Evolutionary conservation across 495 filamentous ascomycete species (phyloP).

Genomic region (Hypoxylon lienhwacheense): DNA sequence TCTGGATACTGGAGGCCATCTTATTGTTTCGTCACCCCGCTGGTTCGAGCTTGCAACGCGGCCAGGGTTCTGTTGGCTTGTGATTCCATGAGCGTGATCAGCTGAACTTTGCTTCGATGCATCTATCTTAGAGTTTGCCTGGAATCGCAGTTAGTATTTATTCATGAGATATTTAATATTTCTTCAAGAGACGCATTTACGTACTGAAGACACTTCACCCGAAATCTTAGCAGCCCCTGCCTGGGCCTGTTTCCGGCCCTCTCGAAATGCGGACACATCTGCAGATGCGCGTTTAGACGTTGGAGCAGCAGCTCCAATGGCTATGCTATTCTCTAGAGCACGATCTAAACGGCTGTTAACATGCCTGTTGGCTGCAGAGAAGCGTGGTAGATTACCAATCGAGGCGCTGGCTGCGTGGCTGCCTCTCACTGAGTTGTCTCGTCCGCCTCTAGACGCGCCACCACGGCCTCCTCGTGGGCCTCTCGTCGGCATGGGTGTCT

Average conservation of each 20-base stretch:
- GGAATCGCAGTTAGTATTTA: not conserved
- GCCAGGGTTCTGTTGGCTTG: slow-evolving; percentile 2
- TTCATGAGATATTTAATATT: not conserved
- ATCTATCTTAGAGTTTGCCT: slow-evolving; percentile 30
- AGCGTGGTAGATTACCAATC: slow-evolving; percentile 10
- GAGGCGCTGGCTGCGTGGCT: slow-evolving; percentile 32
- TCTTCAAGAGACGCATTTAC: not conserved
- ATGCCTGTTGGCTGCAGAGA: not conserved
- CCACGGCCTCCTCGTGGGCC: slow-evolving; percentile 60
- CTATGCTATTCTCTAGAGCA: slow-evolving; percentile 21
- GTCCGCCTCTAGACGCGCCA: slow-evolving; percentile 57
- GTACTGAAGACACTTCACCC: slow-evolving; percentile 30
- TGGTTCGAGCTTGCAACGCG: slow-evolving; percentile 16
- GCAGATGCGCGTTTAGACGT: slow-evolving; percentile 51
- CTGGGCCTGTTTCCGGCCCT: slow-evolving; percentile 36
- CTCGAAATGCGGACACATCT: slow-evolving; percentile 46
- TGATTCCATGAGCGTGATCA: slow-evolving; percentile 22
- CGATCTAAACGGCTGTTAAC: slow-evolving; percentile 32
- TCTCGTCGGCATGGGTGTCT: slow-evolving; percentile 73
- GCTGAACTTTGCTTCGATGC: slow-evolving; percentile 20
- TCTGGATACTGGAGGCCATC: slow-evolving; percentile 21
- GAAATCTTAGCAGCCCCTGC: slow-evolving; percentile 12
- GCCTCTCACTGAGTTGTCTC: slow-evolving; percentile 41
- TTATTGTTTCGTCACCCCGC: slow-evolving; percentile 27
- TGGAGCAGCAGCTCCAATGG: slow-evolving; percentile 24